These are phyloP conservation scores for Aspergillus unguis DNA, from an alignment of 2,329 filamentous ascomycete species.

Conservation along the genomic window DNA sequence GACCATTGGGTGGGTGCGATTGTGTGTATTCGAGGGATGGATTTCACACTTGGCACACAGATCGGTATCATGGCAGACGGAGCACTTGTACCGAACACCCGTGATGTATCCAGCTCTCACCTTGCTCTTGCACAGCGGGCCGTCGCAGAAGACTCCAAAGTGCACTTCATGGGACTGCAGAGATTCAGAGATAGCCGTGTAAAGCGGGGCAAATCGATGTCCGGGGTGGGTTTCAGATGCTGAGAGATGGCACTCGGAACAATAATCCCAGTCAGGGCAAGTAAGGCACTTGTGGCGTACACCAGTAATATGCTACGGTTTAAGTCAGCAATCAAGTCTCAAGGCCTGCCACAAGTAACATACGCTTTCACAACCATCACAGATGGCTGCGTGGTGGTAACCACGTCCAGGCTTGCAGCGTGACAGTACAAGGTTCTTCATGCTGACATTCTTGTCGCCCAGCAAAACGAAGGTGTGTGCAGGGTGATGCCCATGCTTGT, in stretches of 20 bases:
- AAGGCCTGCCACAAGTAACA: constrained; percentile 1
- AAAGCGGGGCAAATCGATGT: constrained; percentile 87
- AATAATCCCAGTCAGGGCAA: constrained; percentile 98
- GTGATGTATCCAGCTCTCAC: constrained; percentile 58
- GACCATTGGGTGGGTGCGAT: constrained; percentile 93
- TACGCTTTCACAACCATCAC: constrained; percentile 84
- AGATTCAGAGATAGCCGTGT: constrained; percentile 60
- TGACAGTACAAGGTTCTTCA: constrained; percentile 60
- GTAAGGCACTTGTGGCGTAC: constrained; percentile 94
- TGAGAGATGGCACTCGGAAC: constrained; percentile 67
- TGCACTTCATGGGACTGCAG: constrained; percentile 57
- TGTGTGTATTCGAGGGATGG: constrained; percentile 77
- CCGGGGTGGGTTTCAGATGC: constrained; percentile 69
- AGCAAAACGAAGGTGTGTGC: constrained; percentile 71
- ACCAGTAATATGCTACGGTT: constrained; percentile 66
- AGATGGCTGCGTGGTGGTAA: constrained; percentile 79
- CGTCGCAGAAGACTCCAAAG: constrained; percentile 88
- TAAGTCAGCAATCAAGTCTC: constrained; percentile 18
- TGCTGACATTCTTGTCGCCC: constrained; percentile 50
- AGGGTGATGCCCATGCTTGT: constrained; percentile 86
- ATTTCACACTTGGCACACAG: constrained; percentile 95
- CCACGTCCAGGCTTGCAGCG: constrained; percentile 78
- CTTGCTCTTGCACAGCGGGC: constrained; percentile 71
- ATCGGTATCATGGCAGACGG: constrained; percentile 89
- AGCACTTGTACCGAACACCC: constrained; percentile 93